Conservation (phyloP, 371 early-diverging fungal genomes). For the Mucor plumbeus region DNA sequence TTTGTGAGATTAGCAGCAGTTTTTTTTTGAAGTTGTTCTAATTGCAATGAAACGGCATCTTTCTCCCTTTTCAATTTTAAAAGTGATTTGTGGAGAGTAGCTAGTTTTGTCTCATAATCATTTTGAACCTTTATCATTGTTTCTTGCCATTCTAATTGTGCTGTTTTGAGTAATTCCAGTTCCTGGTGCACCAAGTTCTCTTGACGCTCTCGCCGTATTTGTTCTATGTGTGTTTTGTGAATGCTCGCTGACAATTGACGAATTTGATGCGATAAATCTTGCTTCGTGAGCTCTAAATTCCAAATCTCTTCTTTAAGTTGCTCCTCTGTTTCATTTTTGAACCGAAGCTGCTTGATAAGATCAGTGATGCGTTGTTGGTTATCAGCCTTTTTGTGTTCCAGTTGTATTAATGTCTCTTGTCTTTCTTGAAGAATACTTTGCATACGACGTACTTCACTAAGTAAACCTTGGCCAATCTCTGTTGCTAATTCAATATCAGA, state of each 20-base stretch:
- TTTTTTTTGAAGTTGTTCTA: constrained; percentile 4
- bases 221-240: constrained; percentile 50
- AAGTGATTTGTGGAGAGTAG: constrained; percentile 21
- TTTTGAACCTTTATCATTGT: constrained; percentile 15
- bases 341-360: constrained; percentile 53
- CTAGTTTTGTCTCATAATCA: constrained; percentile 31
- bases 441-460: constrained; percentile 47
- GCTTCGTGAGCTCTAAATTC: constrained; percentile 46
- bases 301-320: constrained; percentile 43
- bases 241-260: constrained; percentile 51
- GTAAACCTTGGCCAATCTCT: constrained; percentile 48
- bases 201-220: constrained; percentile 53
- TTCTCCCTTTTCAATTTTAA: constrained; percentile 28
- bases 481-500: constrained; percentile 41
- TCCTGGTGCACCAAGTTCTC: constrained; percentile 56
- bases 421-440: constrained; percentile 53
- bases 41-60: constrained; percentile 11
- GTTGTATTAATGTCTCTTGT: constrained; percentile 53
- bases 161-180: constrained; percentile 27
- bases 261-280: constrained; percentile 48
- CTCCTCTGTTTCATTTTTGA: constrained; percentile 54
- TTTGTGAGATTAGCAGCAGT: background rate
- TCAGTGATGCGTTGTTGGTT: constrained; percentile 59
- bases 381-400: constrained; percentile 61
- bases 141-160: constrained; percentile 27